phyloP scores from a whole-genome alignment of 1,139 yeast species.

The Suhomyces taliae region DNA sequence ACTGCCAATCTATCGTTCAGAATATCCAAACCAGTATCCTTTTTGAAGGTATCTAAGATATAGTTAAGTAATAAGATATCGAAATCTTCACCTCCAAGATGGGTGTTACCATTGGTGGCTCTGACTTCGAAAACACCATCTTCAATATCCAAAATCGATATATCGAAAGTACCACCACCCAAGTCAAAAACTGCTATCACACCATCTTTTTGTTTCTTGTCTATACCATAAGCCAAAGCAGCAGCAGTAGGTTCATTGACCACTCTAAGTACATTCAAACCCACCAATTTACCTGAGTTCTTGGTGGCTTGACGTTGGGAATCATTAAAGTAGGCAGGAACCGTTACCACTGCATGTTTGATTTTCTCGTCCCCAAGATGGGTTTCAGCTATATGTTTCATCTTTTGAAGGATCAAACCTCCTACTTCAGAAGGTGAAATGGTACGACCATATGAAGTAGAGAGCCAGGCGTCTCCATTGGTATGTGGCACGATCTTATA shows the following conservation, averaged over 20 bases:
- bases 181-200: slow-evolving; percentile 74
- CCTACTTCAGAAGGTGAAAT: slow-evolving; percentile 61
- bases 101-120: slow-evolving; percentile 84
- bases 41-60: slow-evolving; percentile 50
- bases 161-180: slow-evolving; percentile 86
- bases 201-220: slow-evolving; percentile 55
- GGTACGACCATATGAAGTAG: slow-evolving; percentile 34
- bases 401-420: slow-evolving; percentile 49
- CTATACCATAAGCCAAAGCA: slow-evolving; percentile 75
- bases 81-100: slow-evolving; percentile 81
- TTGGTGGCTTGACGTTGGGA: slow-evolving; percentile 79
- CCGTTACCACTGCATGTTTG: slow-evolving; percentile 71
- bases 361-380: slow-evolving; percentile 38
- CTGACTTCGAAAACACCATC: slow-evolving; percentile 81
- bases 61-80: slow-evolving; percentile 60
- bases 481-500: slow-evolving; percentile 52
- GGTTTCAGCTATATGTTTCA: slow-evolving; percentile 57
- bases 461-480: slow-evolving; percentile 66
- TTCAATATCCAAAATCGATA: slow-evolving; percentile 74
- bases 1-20: slow-evolving; percentile 48
- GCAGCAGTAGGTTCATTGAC: slow-evolving; percentile 84
- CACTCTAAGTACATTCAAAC: slow-evolving; percentile 66
- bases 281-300: slow-evolving; percentile 65
- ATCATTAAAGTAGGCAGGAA: slow-evolving; percentile 80
- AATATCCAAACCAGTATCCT: slow-evolving; percentile 44